A percentile compares a stretch with the other conserved stretches of the same genome.
Conservation (phyloP, 805 yeast genomes). For the Spathaspora boniae region DNA sequence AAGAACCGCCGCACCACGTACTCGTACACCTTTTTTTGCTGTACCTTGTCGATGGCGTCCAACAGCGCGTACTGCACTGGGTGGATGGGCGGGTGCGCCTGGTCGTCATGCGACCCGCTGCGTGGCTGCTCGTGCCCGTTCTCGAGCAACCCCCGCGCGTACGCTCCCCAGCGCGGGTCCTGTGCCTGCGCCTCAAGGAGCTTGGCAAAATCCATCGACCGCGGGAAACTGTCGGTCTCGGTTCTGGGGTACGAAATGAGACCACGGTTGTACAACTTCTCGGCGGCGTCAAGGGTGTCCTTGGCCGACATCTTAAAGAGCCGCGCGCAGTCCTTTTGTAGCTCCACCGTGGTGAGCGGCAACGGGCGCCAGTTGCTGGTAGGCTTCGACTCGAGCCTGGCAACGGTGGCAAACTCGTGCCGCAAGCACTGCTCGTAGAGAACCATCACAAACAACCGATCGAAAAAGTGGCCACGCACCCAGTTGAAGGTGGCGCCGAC, state of each 20-base stretch:
- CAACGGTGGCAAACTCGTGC: conserved; percentile 46
- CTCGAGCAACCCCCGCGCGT: conserved; percentile 45
- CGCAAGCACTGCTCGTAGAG: conserved; percentile 64
- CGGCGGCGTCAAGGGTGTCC: conserved; percentile 72
- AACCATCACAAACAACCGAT: conserved; percentile 58
- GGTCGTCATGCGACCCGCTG: conserved; percentile 79
- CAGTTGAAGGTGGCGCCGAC: conserved; percentile 54
- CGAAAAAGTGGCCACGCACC: conserved; percentile 71
- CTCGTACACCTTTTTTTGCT: conserved; percentile 75
- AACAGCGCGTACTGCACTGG: conserved; percentile 57
- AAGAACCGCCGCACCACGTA: conserved; percentile 80
- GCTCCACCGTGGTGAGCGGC: conserved; percentile 90
- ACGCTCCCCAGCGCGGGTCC: conserved; percentile 65
- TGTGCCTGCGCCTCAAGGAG: conserved; percentile 59
- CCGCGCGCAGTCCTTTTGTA: conserved; percentile 82
- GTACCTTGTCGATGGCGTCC: conserved; percentile 23
- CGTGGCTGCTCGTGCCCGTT: conserved; percentile 65
- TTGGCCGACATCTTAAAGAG: conserved; percentile 78
- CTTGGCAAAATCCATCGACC: conserved; percentile 62
- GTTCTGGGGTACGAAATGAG: conserved; percentile 95
- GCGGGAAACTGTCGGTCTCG: conserved; percentile 87
- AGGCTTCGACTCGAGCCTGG: conserved; percentile 52
- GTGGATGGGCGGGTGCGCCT: conserved; percentile 98
- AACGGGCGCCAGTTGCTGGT: conserved; percentile 78
- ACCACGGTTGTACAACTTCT: conserved; percentile 79